These are phyloP conservation scores for Corniculantispora saksenae DNA, from an alignment of 2,329 filamentous ascomycete species.

Conservation along the genomic window DNA sequence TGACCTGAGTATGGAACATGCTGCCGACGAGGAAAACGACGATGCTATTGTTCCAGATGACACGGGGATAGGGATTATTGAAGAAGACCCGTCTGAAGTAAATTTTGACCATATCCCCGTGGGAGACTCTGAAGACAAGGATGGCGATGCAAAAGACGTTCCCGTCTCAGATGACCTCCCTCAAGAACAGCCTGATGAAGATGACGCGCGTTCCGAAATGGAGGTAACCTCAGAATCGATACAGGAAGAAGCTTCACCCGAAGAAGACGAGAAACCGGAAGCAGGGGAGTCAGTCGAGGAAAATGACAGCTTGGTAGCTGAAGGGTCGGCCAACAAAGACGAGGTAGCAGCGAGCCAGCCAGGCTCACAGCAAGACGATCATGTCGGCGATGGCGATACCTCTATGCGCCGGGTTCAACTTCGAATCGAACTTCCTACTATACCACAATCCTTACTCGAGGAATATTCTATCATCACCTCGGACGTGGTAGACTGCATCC, in stretches of 20 bases:
- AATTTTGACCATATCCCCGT: background rate
- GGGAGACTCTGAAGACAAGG: background rate
- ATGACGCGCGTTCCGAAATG: too few relatives aligned
- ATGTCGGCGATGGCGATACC: background rate
- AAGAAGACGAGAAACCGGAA: background rate
- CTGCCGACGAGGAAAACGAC: background rate
- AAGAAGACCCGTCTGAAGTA: background rate
- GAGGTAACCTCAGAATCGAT: background rate
- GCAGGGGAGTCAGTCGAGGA: background rate
- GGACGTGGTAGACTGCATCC: slow-evolving; percentile 39
- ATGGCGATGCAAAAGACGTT: background rate
- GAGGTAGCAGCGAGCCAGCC: background rate
- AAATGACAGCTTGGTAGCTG: background rate
- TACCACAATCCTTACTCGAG: background rate
- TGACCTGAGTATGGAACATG: background rate
- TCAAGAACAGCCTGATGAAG: too few relatives aligned
- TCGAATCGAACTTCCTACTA: slow-evolving; percentile 18
- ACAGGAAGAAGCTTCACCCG: background rate
- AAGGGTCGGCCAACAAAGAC: background rate
- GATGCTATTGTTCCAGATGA: background rate
- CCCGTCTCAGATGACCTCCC: background rate
- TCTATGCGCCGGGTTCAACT: slow-evolving; percentile 3
- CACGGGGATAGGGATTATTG: background rate
- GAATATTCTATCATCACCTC: slow-evolving; percentile 37
- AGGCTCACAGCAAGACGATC: background rate